These are phyloP conservation scores for Malania oleifera DNA, from an alignment of 164 flowering plant species.

Conservation along the genomic window DNA sequence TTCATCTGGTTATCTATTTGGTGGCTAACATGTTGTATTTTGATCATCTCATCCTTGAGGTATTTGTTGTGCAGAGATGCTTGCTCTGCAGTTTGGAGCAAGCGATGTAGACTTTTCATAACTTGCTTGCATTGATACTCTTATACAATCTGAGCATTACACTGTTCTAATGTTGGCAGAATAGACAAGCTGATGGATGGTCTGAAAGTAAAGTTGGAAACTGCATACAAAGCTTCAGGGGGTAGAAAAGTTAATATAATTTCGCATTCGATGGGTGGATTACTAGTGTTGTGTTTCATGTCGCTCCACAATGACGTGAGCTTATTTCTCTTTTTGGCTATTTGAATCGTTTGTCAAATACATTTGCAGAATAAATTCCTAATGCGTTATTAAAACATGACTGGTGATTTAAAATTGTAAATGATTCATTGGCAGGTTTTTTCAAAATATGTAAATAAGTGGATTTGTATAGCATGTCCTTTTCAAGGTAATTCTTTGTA, in stretches of 20 bases:
- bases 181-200: constrained; percentile 60
- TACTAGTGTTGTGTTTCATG: constrained; percentile 69
- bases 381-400: constrained; percentile 1
- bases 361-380: not conserved
- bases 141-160: constrained; percentile 12
- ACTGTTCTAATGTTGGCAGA: constrained; percentile 34
- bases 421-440: constrained; percentile 49
- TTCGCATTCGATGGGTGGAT: constrained; percentile 96
- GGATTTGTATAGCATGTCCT: constrained; percentile 90
- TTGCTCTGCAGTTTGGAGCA: not conserved
- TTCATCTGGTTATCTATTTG: not conserved
- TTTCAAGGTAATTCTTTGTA: constrained; percentile 69
- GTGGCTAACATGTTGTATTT: constrained; percentile 2
- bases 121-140: constrained; percentile 8
- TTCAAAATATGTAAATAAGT: constrained; percentile 70
- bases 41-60: not conserved
- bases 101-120: not conserved
- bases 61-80: not conserved
- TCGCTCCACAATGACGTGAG: constrained; percentile 72
- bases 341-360: constrained; percentile 9
- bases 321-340: constrained; percentile 7
- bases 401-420: constrained; percentile 11
- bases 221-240: constrained; percentile 82
- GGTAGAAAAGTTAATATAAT: constrained; percentile 81
- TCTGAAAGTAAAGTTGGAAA: constrained; percentile 54